Evolutionary conservation across 2,329 filamentous ascomycete species (phyloP), one percentile per base, ranked within the genome.

Genomic region (Colletotrichum destructivum): DNA sequence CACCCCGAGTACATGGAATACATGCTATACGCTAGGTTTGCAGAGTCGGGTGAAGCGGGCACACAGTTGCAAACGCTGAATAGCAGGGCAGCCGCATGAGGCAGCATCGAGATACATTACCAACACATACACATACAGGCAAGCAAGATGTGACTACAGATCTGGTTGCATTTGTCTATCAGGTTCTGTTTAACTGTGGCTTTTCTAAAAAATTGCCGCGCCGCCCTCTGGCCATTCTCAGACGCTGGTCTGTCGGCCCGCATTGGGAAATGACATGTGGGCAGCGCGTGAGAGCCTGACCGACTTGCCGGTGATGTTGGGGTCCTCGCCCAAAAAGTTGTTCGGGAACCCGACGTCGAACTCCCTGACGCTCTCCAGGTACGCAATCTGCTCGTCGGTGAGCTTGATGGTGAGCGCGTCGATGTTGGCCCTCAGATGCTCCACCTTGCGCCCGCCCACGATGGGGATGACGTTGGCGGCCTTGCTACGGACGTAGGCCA

Each of bases 301-400:
- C 2, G 70, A 72, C 6, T 38, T 21, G 2, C 73, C 73, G n/a
- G 71, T 73, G 38, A 73, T 59, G 5, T 66, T 73, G 0, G 78
- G 73, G 38, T 81, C 80, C 0, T 71, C 72, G 42, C 79, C 78
- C 40, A 88, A 75, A 69, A 87, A 81, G 71, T 78, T 82, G 76
- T 79, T 77, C 0, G 89, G 89, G 78, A 90, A 91, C 0, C 89
- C 89, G 40, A 84, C 40, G 26, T 91, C 87, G 71, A 92, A 92
- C 1, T 82, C 77, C 64, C 81, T 80, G 3, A 87, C 85, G 5
- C 77, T 78, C 74, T 92, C 89, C 73, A 92, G 87, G 72, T 86
- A 84, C 18, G 82, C 78, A 11, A 91, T 82, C 66, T 92, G 87
- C 21, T 88, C 84, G 0, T 85, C 80, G 0, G 84, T 84, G 63